Evolutionary conservation across 164 flowering plant genomes (phyloP), one percentile per base, ranked within the genome.

Genomic region (Brasenia schreberi): DNA sequence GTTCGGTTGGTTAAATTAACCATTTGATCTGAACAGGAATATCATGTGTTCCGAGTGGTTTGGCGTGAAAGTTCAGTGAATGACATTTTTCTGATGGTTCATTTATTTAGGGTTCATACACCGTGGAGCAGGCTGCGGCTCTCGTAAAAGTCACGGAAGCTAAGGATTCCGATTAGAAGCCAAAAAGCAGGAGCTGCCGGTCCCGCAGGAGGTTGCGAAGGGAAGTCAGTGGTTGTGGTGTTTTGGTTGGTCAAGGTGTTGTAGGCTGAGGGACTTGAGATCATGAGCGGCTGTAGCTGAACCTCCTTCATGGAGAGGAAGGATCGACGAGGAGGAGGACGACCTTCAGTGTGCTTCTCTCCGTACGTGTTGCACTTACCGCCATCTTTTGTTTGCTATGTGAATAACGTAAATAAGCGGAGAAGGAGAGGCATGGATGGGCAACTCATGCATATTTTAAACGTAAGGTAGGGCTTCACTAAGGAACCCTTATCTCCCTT

Each of bases 41-140:
- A n/a, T n/a, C n/a, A n/a, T n/a, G n/a, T n/a, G n/a, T n/a, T n/a
- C n/a, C n/a, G n/a, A n/a, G n/a, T n/a, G n/a, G n/a, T n/a, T n/a
- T n/a, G n/a, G n/a, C n/a, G n/a, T n/a, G n/a, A n/a, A n/a, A n/a
- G n/a, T n/a, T n/a, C n/a, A n/a, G n/a, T n/a, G n/a, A n/a, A n/a
- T n/a, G n/a, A n/a, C n/a, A n/a, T n/a, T n/a, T n/a, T n/a, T n/a
- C n/a, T n/a, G n/a, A n/a, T n/a, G n/a, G n/a, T n/a, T n/a, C n/a
- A n/a, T n/a, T n/a, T n/a, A n/a, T n/a, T n/a, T n/a, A n/a, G n/a
- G n/a, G n/a, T n/a, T n/a, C n/a, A n/a, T n/a, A n/a, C n/a, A n/a
- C n/a, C n/a, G n/a, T n/a, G n/a, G n/a, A n/a, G n/a, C n/a, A n/a
- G 81, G 71, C 88, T 81, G 14, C 98, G 87, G 18, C 87, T 83